These are phyloP conservation scores for Zanthoxylum bungeanum DNA, from an alignment of 345 rosid species.

Conservation along the genomic window DNA sequence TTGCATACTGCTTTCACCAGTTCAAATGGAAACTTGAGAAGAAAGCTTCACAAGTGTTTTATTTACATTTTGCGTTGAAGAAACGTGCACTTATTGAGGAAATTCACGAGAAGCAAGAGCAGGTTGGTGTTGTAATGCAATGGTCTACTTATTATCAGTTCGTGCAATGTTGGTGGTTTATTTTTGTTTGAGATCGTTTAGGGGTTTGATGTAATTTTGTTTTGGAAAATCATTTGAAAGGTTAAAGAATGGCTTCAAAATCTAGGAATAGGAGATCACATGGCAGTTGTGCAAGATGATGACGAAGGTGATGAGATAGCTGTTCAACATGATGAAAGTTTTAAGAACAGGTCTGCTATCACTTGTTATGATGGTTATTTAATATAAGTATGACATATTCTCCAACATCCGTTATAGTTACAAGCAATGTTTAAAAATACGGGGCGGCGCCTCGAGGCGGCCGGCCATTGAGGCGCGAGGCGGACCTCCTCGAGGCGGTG, in stretches of 20 bases:
- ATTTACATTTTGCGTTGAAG: slow-evolving; percentile 90
- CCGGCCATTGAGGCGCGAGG: too few species aligned
- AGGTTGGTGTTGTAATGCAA: slow-evolving; percentile 44
- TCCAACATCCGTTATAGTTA: slow-evolving; percentile 19
- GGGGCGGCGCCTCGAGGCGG: too few species aligned
- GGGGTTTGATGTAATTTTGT: slow-evolving; percentile 46
- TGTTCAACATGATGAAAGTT: slow-evolving; percentile 70
- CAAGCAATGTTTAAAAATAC: too few species aligned
- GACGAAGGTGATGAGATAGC: slow-evolving; percentile 77
- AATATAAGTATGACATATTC: slow-evolving; percentile 1
- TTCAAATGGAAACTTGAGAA: slow-evolving; percentile 86
- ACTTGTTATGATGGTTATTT: not conserved
- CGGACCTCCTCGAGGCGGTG: too few species aligned
- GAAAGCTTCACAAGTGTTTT: slow-evolving; percentile 89
- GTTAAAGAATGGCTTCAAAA: slow-evolving; percentile 99
- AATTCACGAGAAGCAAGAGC: slow-evolving; percentile 98
- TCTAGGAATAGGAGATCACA: slow-evolving; percentile 95
- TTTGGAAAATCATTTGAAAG: slow-evolving; percentile 59
- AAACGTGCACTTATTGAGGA: slow-evolving; percentile 89
- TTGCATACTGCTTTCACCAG: slow-evolving; percentile 32
- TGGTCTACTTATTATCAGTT: not conserved
- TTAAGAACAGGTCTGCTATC: slow-evolving; percentile 65
- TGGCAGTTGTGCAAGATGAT: slow-evolving; percentile 65
- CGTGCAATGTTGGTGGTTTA: not conserved
- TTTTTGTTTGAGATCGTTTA: slow-evolving; percentile 19